phyloP scores from a whole-genome alignment of 2,329 filamentous ascomycete species.

The Chaetomium sp. region DNA sequence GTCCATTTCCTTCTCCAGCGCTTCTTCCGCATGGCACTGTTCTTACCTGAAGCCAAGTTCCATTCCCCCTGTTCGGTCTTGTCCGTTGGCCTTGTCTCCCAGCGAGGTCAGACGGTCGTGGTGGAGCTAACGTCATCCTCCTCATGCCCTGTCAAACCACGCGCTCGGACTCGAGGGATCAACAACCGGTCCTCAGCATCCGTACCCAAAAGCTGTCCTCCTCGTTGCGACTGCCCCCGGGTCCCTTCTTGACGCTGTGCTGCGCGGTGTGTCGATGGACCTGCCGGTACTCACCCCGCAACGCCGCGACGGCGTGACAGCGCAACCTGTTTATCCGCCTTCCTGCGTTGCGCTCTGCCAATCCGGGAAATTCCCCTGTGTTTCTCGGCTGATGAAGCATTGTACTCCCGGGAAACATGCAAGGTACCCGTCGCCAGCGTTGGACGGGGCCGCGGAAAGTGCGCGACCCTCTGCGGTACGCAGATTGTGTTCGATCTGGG shows the following conservation, averaged over 20 bases:
- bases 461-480: slow-evolving; percentile 1
- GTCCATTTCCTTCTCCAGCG: too few species aligned
- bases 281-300: slow-evolving; percentile 8
- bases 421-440: slow-evolving; percentile 21
- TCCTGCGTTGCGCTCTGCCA: slow-evolving; percentile 1
- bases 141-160: slow-evolving; percentile 3
- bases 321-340: slow-evolving; percentile 17
- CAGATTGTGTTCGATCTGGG: background rate
- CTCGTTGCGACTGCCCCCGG: background rate
- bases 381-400: slow-evolving; percentile 20
- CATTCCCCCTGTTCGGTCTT: slow-evolving; percentile 7
- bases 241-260: background rate
- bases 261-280: background rate
- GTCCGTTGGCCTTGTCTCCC: background rate
- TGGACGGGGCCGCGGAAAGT: background rate
- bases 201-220: background rate
- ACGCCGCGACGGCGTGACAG: slow-evolving; percentile 2
- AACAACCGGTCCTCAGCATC: background rate
- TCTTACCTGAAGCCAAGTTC: background rate
- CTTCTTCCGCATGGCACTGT: too few species aligned
- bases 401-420: slow-evolving; percentile 19
- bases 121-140: slow-evolving; percentile 8
- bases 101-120: slow-evolving; percentile 6
- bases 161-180: slow-evolving; percentile 14
- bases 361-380: slow-evolving; percentile 1